Conservation (phyloP, 305 asterid genomes). For the Fraxinus albicans region DNA sequence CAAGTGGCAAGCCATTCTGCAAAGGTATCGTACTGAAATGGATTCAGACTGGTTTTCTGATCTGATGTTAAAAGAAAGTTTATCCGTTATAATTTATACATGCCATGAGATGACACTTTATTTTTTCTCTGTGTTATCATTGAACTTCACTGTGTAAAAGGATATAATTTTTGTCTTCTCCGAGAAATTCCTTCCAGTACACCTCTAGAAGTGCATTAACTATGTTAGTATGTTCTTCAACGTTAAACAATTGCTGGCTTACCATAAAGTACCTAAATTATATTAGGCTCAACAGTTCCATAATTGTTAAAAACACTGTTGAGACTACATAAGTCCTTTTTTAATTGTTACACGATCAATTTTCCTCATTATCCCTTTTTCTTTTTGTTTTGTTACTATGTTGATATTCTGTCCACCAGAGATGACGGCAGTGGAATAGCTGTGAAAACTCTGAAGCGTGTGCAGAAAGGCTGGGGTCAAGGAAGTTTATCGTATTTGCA, state of each 20-base stretch:
- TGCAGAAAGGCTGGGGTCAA: neutral
- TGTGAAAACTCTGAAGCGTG: neutral
- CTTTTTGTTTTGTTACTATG: neutral
- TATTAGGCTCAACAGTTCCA: neutral
- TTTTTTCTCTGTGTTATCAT: neutral
- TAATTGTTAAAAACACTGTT: neutral
- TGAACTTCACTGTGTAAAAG: neutral
- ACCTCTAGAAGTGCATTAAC: neutral
- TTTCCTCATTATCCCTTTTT: neutral
- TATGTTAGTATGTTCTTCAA: neutral
- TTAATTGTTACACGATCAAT: neutral
- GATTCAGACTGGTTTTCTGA: neutral
- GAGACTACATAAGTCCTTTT: neutral
- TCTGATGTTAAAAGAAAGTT: neutral
- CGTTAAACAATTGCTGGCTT: neutral
- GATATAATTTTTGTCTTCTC: neutral
- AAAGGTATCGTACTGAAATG: neutral
- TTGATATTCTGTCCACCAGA: neutral
- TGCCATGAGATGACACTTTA: neutral
- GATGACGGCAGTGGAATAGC: neutral
- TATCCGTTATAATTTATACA: neutral
- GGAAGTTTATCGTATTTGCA: neutral
- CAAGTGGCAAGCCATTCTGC: neutral
- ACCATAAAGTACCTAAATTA: neutral
- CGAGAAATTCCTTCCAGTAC: neutral